Evolutionary conservation across 768 basidiomycete genomes (phyloP).

Genomic region (Sistotremastrum suecicum): DNA sequence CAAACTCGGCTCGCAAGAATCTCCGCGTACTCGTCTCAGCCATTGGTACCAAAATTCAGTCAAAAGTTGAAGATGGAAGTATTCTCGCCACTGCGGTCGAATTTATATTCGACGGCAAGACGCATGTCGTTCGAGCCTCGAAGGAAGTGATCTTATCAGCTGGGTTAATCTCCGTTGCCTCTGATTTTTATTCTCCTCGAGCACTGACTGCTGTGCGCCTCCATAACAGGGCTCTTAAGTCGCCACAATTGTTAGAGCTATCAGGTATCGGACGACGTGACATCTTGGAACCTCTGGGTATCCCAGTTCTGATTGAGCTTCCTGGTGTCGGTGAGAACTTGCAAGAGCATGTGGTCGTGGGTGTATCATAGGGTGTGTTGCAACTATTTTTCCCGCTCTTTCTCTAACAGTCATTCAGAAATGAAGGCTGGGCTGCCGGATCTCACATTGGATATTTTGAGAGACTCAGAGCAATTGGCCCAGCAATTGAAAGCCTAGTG

Average conservation of each 20-base stretch:
- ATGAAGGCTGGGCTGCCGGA: no score
- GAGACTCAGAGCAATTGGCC: no score
- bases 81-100: constrained; percentile 21
- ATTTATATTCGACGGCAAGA: constrained; percentile 16
- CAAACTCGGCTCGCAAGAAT: constrained; percentile 16
- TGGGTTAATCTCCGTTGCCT: constrained; percentile 17
- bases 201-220: background rate
- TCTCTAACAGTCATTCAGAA: background rate
- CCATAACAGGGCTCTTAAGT: constrained; percentile 25
- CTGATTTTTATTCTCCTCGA: background rate
- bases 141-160: constrained; percentile 33
- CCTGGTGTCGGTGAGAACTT: constrained; percentile 35
- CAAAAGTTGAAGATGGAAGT: background rate
- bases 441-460: no score
- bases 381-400: background rate
- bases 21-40: constrained; percentile 16
- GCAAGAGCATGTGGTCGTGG: constrained; percentile 25
- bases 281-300: constrained; percentile 18
- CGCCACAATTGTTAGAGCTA: constrained; percentile 33
- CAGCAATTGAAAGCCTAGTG: no score
- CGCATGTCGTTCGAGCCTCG: constrained; percentile 18
- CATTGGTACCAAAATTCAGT: constrained; percentile 6
- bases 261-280: constrained; percentile 31
- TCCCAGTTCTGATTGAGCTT: constrained; percentile 24
- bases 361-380: constrained; percentile 11